Percentiles rank a stretch among this genome's conserved stretches.
These are phyloP conservation scores for Quercus agrifolia DNA, from an alignment of 306 rosid genomes.

Conservation along the genomic window DNA sequence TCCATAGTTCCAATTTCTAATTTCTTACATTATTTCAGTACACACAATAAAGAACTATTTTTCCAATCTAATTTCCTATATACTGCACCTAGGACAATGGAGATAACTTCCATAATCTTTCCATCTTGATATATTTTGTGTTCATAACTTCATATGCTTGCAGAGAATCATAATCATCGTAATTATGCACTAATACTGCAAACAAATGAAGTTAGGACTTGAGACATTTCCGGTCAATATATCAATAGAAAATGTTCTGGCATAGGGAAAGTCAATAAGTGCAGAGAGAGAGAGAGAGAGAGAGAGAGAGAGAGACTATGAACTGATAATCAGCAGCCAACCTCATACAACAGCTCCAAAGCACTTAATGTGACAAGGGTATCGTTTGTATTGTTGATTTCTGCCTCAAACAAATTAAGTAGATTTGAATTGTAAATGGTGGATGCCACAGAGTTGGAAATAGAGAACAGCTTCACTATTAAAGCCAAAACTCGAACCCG, in stretches of 20 bases:
- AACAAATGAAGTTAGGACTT: background rate
- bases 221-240: background rate
- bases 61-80: background rate
- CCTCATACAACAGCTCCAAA: constrained; percentile 95
- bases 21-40: background rate
- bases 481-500: constrained; percentile 81
- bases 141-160: background rate
- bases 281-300: background rate
- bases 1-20: background rate
- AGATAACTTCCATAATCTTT: background rate
- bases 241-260: background rate
- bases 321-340: constrained; percentile 17
- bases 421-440: constrained; percentile 57
- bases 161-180: background rate
- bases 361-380: constrained; percentile 74
- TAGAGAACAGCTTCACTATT: constrained; percentile 82
- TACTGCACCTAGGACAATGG: background rate
- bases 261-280: background rate
- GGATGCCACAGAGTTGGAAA: constrained; percentile 70
- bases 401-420: constrained; percentile 66
- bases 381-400: constrained; percentile 64
- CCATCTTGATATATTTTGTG: background rate
- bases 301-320: constrained; percentile 1
- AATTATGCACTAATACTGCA: background rate
- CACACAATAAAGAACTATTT: background rate